Evolutionary conservation across 345 rosid genomes (phyloP).

Genomic region (Hirschfeldia incana): DNA sequence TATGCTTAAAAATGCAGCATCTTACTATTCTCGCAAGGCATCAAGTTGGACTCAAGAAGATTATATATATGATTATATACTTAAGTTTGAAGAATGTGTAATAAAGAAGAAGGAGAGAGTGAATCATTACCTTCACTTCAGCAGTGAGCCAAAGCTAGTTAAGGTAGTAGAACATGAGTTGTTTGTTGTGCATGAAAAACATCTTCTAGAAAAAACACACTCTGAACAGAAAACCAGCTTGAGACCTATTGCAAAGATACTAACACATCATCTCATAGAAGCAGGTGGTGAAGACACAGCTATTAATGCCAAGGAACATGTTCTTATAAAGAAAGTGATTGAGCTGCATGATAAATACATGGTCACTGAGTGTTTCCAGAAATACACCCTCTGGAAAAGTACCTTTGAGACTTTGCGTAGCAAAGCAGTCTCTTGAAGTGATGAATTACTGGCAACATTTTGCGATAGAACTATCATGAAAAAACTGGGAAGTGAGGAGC

Average conservation of each 20-base stretch:
- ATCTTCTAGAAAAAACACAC: conserved; percentile 59
- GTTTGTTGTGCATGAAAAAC: conserved; percentile 55
- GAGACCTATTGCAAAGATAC: conserved; percentile 1
- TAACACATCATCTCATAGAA: conserved; percentile 23
- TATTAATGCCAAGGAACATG: conserved; percentile 37
- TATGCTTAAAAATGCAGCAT: neutral
- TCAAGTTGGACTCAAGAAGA: conserved; percentile 37
- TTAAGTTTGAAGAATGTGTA: conserved; percentile 89
- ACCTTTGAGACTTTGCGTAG: conserved; percentile 37
- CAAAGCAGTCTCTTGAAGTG: conserved; percentile 37
- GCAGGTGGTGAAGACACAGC: neutral
- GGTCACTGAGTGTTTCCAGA: conserved; percentile 65
- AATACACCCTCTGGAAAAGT: conserved; percentile 19
- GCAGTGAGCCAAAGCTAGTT: conserved; percentile 79
- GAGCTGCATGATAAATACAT: conserved; percentile 79
- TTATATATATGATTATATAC: conserved; percentile 74
- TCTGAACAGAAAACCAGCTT: conserved; percentile 47
- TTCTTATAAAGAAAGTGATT: conserved; percentile 66
- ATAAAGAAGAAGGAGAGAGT: conserved; percentile 87
- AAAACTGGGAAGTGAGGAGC: conserved; percentile 38
- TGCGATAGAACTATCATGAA: conserved; percentile 37
- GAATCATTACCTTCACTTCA: conserved; percentile 73
- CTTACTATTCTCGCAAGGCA: neutral
- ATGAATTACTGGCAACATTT: conserved; percentile 39
- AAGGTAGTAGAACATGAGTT: conserved; percentile 87